A percentile compares a stretch with the other conserved stretches of the same genome.
phyloP scores from a whole-genome alignment of 1,284 basidiomycete species.

The Mycosarcoma mackinlayi region DNA sequence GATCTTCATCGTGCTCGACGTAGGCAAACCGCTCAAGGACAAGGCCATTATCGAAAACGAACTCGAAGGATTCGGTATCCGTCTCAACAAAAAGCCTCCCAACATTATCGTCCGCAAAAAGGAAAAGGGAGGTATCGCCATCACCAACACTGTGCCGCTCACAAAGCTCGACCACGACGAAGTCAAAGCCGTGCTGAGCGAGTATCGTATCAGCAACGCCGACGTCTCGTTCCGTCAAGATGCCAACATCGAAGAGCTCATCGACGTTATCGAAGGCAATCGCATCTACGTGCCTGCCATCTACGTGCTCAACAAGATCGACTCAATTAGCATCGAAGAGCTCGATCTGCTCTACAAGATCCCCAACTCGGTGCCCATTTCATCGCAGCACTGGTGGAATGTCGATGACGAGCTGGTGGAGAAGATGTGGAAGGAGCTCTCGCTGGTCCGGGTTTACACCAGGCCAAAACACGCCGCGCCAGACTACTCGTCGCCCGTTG shows the following conservation, averaged over 20 bases:
- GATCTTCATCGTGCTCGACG: constrained; percentile 98
- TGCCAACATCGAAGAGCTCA: constrained; percentile 96
- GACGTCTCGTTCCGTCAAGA: constrained; percentile 92
- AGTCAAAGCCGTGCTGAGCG: constrained; percentile 93
- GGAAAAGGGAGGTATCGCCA: constrained; percentile 82
- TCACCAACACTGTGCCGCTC: constrained; percentile 78
- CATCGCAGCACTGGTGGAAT: constrained; percentile 93
- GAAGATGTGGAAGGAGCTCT: constrained; percentile 68
- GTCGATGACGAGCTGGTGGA: constrained; percentile 95
- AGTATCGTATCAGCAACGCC: constrained; percentile 88
- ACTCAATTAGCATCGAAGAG: constrained; percentile 91
- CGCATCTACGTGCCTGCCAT: constrained; percentile 78
- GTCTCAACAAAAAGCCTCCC: constrained; percentile 94
- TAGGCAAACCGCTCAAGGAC: constrained; percentile 93
- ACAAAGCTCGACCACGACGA: constrained; percentile 95
- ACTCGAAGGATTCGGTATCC: constrained; percentile 95
- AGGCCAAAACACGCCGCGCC: constrained; percentile 91
- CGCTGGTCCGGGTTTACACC: constrained; percentile 78
- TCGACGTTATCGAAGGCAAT: constrained; percentile 73
- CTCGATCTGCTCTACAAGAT: constrained; percentile 91
- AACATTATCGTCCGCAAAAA: constrained; percentile 83
- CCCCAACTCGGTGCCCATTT: constrained; percentile 93
- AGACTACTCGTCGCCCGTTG: constrained; percentile 79
- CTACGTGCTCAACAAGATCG: constrained; percentile 77
- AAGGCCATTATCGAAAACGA: constrained; percentile 90